Base-by-base conservation (phyloP, 208 protist species). In the Histomonas meleagridis region DNA sequence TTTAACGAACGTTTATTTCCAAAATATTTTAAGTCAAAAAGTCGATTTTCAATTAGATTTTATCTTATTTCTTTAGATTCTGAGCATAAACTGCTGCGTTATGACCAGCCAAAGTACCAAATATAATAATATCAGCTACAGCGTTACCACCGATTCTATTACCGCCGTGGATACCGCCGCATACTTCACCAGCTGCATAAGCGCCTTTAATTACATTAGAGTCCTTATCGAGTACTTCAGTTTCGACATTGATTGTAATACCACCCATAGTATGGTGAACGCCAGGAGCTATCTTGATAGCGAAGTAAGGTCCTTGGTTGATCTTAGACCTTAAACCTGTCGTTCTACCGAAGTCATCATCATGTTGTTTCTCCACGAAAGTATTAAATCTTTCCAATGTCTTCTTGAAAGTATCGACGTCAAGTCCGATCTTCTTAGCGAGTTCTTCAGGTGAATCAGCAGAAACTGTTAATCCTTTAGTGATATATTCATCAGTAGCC, bases 111-210 rank as follows among this genome's bases (percentile, higher is more conserved):
- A 81, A 16, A 48, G 40, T 81, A n/a, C 70, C 70, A n/a, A 51
- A 81, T 10, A 81, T 49, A 48, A 81, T 49, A n/a, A 43, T 51
- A 81, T 81, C 70, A 38, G 43, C 70, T 38, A 81, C 32, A 81
- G 70, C 32, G 43, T 81, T 81, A 81, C 70, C 70, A 48, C 40
- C 70, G 32, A 81, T 51, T 38, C 70, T 9, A n/a, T 81, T 81
- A 3, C 43, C 43, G 26, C 70, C 70, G 23, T 81, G 70, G 23
- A 81, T 49, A 48, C 70, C 70, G 26, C 70, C 70, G 23, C 4
- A 10, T 48, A 49, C 43, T 81, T 81, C 70, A 81, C 70, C 70
- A 81, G 70, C 32, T 51, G 70, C 70, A 81, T 81, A 81, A n/a
- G 43, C 32, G 26, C 70, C 70, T 51, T 14, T 14, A 48, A 81